Evolutionary conservation across 2,329 filamentous ascomycete species (phyloP), one percentile per base, ranked within the genome.

Genomic region (Aspergillus ochraceoroseus): DNA sequence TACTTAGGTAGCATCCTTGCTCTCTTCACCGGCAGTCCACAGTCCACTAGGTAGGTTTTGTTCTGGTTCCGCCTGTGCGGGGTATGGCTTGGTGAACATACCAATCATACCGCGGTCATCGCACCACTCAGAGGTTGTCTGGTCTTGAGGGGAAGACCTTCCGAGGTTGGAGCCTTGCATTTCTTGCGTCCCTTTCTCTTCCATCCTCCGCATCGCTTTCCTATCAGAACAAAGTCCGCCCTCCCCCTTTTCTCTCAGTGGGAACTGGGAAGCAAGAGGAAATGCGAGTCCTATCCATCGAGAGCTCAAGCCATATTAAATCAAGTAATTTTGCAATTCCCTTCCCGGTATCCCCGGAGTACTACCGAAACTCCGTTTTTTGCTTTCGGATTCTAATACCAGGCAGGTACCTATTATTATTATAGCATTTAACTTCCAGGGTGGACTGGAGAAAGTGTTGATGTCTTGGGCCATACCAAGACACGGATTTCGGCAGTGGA

Each of bases 141-240:
- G 29, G 32, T 17, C 29, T 31, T 15, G 26, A 22, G 42, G 36
- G 32, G 43, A 34, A 43, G 38, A 38, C 43, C 47, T 58, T 56
- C 59, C 57, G 45, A 56, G 56, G 35, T 52, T 48, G 49, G 54
- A 55, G 52, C 48, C 53, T 51, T 61, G 55, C 54, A 59, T 54
- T 49, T 38, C 32, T 46, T 45, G 37, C 44, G 37, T 50, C 41
- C 49, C 51, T 45, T 46, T 49, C 29, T 47, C 30, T 22, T 46
- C 45, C 47, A 46, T 51, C 48, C 50, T 39, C 36, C 41, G 41
- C 40, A 41, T 29, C 29, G 41, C 34, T 40, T 50, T 44, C 41
- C 33, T 45, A 44, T 50, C 43, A 42, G 34, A 38, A 32, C 27
- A 30, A 38, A 49, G 32, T 26, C 39, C 46, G 32, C 45, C 33